phyloP scores from a whole-genome alignment of 2,329 filamentous ascomycete genomes.

The Xylaria polymorpha region DNA sequence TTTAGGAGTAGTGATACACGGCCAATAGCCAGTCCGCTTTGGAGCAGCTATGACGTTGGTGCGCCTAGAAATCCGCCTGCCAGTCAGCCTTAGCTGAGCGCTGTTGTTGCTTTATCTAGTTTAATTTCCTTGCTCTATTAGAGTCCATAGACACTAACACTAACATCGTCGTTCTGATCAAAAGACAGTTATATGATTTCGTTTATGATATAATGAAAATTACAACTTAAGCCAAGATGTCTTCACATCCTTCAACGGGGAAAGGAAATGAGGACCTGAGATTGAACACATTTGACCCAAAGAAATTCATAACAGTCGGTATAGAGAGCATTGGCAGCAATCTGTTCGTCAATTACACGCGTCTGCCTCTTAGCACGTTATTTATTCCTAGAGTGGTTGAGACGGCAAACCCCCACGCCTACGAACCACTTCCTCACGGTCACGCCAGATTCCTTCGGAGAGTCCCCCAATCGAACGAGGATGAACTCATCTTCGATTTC shows the following conservation, averaged over 20 bases:
- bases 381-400: neutral
- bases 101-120: neutral
- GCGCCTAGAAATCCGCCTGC: neutral
- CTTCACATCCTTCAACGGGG: neutral
- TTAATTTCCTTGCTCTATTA: neutral
- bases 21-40: neutral
- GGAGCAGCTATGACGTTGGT: no score
- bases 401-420: conserved; percentile 4
- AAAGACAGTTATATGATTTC: neutral
- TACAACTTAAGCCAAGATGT: neutral
- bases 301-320: neutral
- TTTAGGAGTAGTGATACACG: neutral
- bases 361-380: neutral
- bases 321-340: neutral
- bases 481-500: conserved; percentile 6
- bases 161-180: neutral
- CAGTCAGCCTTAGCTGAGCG: conserved; percentile 13
- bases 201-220: no score
- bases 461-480: conserved; percentile 2
- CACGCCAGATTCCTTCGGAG: conserved; percentile 5
- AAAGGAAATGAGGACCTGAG: no score
- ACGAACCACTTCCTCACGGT: neutral
- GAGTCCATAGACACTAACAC: neutral
- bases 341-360: neutral
- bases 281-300: neutral